A percentile compares a stretch with the other conserved stretches of the same genome.
phyloP scores from a whole-genome alignment of 495 filamentous ascomycete species.

The Bombardia bombarda region DNA sequence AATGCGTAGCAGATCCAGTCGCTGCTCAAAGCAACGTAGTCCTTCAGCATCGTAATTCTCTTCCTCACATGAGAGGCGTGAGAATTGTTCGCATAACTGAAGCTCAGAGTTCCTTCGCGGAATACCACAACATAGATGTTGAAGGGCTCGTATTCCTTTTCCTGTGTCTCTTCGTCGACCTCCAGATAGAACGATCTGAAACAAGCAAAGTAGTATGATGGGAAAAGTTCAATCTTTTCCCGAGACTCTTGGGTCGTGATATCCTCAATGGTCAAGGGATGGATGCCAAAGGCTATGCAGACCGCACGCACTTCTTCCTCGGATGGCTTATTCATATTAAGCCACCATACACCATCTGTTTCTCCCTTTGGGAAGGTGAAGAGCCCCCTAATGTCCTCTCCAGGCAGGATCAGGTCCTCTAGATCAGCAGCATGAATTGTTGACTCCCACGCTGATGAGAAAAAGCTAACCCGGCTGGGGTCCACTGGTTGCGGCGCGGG shows the following conservation, averaged over 20 bases:
- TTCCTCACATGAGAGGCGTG: slow-evolving; percentile 84
- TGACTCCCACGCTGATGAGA: slow-evolving; percentile 85
- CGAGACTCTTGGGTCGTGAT: slow-evolving; percentile 89
- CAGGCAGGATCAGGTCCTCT: slow-evolving; percentile 78
- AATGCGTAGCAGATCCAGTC: slow-evolving; percentile 99
- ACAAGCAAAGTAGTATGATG: slow-evolving; percentile 94
- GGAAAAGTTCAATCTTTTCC: slow-evolving; percentile 97
- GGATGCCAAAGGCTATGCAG: slow-evolving; percentile 84
- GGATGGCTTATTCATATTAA: slow-evolving; percentile 84
- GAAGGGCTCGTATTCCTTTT: slow-evolving; percentile 78
- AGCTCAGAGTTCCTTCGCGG: slow-evolving; percentile 88
- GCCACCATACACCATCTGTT: slow-evolving; percentile 82
- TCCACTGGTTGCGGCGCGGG: slow-evolving; percentile 33
- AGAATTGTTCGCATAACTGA: slow-evolving; percentile 76
- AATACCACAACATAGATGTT: slow-evolving; percentile 97
- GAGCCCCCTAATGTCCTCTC: slow-evolving; percentile 79
- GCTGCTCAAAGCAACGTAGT: slow-evolving; percentile 84
- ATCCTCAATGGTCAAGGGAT: slow-evolving; percentile 90
- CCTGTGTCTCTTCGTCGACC: slow-evolving; percentile 59
- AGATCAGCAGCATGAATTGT: slow-evolving; percentile 86
- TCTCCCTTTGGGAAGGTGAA: slow-evolving; percentile 67
- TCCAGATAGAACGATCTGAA: slow-evolving; percentile 79
- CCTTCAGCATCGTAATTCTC: slow-evolving; percentile 84
- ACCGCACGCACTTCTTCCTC: slow-evolving; percentile 85
- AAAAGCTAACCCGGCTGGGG: slow-evolving; percentile 83